Conservation (phyloP, 495 filamentous ascomycete genomes). For the Parachaetomium inaequale region DNA sequence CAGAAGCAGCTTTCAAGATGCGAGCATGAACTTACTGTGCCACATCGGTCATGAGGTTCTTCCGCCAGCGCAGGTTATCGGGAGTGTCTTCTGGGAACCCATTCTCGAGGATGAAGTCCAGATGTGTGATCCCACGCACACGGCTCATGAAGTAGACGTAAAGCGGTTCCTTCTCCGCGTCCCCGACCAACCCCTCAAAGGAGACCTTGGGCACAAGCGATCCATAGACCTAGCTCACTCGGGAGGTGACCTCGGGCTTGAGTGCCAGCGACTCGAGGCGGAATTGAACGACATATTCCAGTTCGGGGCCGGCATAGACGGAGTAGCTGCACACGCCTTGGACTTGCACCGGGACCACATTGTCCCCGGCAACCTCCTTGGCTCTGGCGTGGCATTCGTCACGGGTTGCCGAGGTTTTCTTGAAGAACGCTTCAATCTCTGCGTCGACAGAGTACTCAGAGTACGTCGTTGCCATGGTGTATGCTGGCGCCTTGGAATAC, state of each 20-base stretch:
- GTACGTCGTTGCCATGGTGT: conserved; percentile 6
- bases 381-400: conserved; percentile 35
- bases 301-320: conserved; percentile 36
- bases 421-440: conserved; percentile 41
- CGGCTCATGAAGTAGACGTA: conserved; percentile 8
- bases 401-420: conserved; percentile 37
- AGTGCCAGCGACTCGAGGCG: conserved; percentile 35
- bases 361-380: conserved; percentile 33
- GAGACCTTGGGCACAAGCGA: not conserved
- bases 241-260: not conserved
- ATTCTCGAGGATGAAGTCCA: not conserved
- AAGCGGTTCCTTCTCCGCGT: not conserved
- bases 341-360: conserved; percentile 36
- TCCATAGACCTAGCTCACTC: conserved; percentile 1
- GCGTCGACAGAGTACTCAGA: conserved; percentile 35
- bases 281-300: conserved; percentile 43
- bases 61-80: not conserved
- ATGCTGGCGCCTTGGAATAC: too few species aligned
- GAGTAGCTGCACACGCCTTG: conserved; percentile 46
- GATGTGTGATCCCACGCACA: conserved; percentile 1
- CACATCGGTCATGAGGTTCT: conserved; percentile 11
- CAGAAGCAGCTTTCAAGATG: too few species aligned
- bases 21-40: conserved; percentile 1
- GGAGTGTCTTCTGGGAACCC: conserved; percentile 14
- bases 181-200: conserved; percentile 7